Conservation (phyloP, 2,329 filamentous ascomycete species). For the Chaetomiaceae sp. region DNA sequence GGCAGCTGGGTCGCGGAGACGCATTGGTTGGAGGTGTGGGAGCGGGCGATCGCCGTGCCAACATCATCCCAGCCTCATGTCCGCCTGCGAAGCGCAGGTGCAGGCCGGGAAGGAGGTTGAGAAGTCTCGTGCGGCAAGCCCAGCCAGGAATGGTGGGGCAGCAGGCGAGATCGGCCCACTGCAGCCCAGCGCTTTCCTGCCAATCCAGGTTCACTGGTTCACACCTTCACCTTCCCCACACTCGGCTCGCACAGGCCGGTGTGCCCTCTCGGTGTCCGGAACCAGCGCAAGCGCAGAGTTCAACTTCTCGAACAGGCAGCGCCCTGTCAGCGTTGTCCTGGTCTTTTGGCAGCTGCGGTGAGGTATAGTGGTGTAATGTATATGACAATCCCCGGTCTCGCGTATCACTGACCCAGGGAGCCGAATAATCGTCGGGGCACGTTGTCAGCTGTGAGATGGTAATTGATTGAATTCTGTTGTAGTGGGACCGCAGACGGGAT, state of each 20-base stretch:
- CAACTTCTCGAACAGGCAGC: not conserved
- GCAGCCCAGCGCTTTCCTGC: not conserved
- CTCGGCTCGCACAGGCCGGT: not conserved
- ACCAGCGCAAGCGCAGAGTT: not conserved
- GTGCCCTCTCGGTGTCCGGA: slow-evolving; percentile 5
- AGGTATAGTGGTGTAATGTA: too few species aligned
- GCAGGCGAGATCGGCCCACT: slow-evolving; percentile 4
- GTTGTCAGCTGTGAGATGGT: not conserved
- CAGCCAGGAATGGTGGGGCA: slow-evolving; percentile 15
- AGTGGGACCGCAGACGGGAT: not conserved
- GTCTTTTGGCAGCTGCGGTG: not conserved
- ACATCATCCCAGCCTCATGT: slow-evolving; percentile 49
- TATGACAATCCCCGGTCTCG: too few species aligned
- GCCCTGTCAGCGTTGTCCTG: not conserved
- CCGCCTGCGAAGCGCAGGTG: slow-evolving; percentile 29
- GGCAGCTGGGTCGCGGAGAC: slow-evolving; percentile 40
- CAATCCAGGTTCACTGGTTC: not conserved
- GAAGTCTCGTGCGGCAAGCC: slow-evolving; percentile 15
- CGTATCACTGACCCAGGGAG: not conserved
- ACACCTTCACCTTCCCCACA: not conserved
- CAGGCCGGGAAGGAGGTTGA: slow-evolving; percentile 8
- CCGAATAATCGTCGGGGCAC: not conserved
- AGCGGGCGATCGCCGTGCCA: slow-evolving; percentile 50
- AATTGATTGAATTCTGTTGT: not conserved
- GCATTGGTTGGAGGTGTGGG: slow-evolving; percentile 46